Evolutionary conservation across 371 early-diverging fungal genomes (phyloP), one percentile per base, ranked within the genome.

Genomic region (Mortierella sp.): DNA sequence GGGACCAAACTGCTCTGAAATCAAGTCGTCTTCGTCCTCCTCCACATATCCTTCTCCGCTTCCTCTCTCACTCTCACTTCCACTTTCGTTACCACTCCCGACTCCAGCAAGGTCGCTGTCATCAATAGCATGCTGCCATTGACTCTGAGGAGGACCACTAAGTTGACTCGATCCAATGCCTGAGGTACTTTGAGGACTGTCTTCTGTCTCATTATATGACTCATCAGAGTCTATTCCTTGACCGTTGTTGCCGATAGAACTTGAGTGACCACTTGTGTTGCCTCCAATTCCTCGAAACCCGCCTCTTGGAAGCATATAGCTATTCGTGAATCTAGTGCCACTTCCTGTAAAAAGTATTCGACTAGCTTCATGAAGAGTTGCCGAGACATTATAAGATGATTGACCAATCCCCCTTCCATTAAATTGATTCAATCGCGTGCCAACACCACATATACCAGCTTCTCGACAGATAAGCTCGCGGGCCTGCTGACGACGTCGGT

Each of bases 221-320:
- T 79, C 74, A 6, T 58, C 60, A 4, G 77, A 9, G 4, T 57
- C 74, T 0, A 43, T 50, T 11, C 59, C 60, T 1, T 69, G 59
- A 0, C 9, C 64, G 13, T 45, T 69, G 21, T 60, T 53, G 22
- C 22, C 53, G 16, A 65, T 33, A 0, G 60, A 63, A 9, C 74
- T 67, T 3, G 74, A 55, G 19, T 73, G 73, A 0, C 70, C 67
- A 40, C 72, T 80, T 21, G 65, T 80, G 43, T 74, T 80, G 0
- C 82, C 73, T 9, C 82, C 65, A 40, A 81, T 76, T 2, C 82
- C 82, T 58, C 82, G 72, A 48, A 81, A 81, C 0, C 82, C 82
- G 0, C 76, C 82, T 55, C 82, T 61, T 4, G 82, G 82, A 2
- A 81, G 72, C 82, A 81, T 81, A 58, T 58, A 76, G 36, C 55